Percentiles rank a stretch among this genome's conserved stretches.
Evolutionary conservation across 139 green algal genomes (phyloP).

Genomic region (Tetradesmus lagerheimii): DNA sequence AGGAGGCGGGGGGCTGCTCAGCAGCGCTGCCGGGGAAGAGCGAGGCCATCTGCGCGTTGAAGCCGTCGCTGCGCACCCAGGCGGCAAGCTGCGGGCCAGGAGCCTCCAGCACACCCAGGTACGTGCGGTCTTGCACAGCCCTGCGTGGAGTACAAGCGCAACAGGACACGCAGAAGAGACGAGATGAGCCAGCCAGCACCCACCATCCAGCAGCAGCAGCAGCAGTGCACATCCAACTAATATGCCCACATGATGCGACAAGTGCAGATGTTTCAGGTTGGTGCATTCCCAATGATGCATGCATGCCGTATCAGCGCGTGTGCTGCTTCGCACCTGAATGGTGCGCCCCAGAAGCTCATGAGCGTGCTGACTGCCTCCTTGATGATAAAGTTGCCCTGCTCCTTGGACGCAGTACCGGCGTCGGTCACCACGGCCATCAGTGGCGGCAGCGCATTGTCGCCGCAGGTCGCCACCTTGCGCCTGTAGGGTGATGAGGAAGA

Average conservation of each 20-base stretch:
- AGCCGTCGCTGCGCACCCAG: conserved; percentile 71
- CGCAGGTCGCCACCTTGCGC: conserved; percentile 18
- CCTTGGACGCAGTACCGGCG: conserved; percentile 69
- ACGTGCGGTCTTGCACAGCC: conserved; percentile 32
- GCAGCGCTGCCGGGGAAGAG: conserved; percentile 69
- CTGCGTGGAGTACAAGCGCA: conserved; percentile 75
- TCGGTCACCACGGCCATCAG: conserved; percentile 67
- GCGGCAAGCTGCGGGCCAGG: conserved; percentile 58
- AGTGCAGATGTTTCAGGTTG: too few relatives aligned
- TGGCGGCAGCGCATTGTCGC: conserved; percentile 44
- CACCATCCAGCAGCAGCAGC: not conserved
- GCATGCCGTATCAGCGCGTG: not conserved
- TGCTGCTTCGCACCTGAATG: conserved; percentile 66
- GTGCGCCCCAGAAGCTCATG: conserved; percentile 78
- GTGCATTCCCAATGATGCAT: not conserved
- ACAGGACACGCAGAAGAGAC: not conserved
- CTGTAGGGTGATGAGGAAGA: conserved; percentile 17
- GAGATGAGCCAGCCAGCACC: not conserved
- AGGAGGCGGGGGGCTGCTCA: not conserved
- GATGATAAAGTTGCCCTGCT: conserved; percentile 91
- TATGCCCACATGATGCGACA: too few relatives aligned
- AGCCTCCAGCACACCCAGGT: conserved; percentile 68
- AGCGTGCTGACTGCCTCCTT: conserved; percentile 86
- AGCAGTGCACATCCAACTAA: too few relatives aligned
- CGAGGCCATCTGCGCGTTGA: conserved; percentile 71